phyloP scores from a whole-genome alignment of 257 asterid genomes.

The Penstemon davidsonii region DNA sequence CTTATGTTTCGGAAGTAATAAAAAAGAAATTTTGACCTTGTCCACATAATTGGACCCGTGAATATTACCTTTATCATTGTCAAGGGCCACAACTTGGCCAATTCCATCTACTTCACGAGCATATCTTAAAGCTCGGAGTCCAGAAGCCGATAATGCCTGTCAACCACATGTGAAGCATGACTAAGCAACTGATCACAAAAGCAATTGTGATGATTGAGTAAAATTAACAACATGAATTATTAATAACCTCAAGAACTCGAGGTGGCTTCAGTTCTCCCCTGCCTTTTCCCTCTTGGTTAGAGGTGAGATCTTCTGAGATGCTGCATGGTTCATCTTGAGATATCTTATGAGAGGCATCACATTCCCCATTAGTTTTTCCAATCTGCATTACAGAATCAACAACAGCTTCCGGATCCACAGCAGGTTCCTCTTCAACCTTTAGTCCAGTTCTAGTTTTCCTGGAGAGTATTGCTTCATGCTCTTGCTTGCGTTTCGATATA shows the following conservation, averaged over 20 bases:
- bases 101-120: conserved; percentile 94
- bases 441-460: conserved; percentile 47
- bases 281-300: conserved; percentile 45
- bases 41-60: too few relatives aligned
- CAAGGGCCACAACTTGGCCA: conserved; percentile 90
- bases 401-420: conserved; percentile 32
- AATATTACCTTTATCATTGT: conserved; percentile 70
- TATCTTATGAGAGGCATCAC: conserved; percentile 41
- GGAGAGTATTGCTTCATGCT: conserved; percentile 57
- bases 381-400: conserved; percentile 17
- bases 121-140: conserved; percentile 90
- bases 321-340: conserved; percentile 46
- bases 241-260: conserved; percentile 80
- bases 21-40: not conserved
- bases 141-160: conserved; percentile 97
- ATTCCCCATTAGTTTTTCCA: conserved; percentile 47
- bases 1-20: conserved; percentile 6
- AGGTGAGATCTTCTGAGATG: conserved; percentile 36
- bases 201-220: not conserved
- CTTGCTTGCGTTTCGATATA: conserved; percentile 62
- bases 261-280: conserved; percentile 62
- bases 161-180: conserved; percentile 16
- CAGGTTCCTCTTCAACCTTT: conserved; percentile 39
- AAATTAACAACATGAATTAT: conserved; percentile 17
- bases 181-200: not conserved